phyloP scores from a whole-genome alignment of 768 basidiomycete genomes.

The Asterophora parasitica region DNA sequence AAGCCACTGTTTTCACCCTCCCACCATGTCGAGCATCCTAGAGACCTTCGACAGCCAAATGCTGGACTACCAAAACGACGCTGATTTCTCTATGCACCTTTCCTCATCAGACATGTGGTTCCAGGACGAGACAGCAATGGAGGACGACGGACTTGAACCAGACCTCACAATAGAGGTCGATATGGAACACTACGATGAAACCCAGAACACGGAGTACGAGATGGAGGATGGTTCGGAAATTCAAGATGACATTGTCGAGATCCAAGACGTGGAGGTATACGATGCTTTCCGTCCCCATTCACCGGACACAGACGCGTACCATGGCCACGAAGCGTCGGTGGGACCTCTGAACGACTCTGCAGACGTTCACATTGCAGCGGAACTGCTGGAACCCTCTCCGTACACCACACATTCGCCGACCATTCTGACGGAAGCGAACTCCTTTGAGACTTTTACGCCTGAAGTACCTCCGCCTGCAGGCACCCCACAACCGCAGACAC shows the following conservation, averaged over 20 bases:
- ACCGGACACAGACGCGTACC: constrained; percentile 16
- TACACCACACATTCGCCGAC: not conserved
- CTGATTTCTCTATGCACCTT: constrained; percentile 57
- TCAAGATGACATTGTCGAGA: constrained; percentile 25
- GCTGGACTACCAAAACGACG: constrained; percentile 53
- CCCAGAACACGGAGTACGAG: constrained; percentile 47
- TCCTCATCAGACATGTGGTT: constrained; percentile 48
- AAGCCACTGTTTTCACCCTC: too few relatives aligned
- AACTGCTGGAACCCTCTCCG: constrained; percentile 3
- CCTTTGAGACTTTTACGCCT: not conserved
- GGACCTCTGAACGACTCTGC: constrained; percentile 2
- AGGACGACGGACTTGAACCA: constrained; percentile 40
- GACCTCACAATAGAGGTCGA: constrained; percentile 56
- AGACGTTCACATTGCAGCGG: not conserved
- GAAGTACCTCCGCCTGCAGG: not conserved
- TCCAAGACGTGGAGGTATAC: constrained; percentile 46
- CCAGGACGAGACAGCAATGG: constrained; percentile 53
- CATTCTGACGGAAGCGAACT: not conserved
- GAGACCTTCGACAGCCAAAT: constrained; percentile 61
- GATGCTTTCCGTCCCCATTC: constrained; percentile 34
- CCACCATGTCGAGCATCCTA: constrained; percentile 36
- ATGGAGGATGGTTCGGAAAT: constrained; percentile 43
- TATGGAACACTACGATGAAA: constrained; percentile 53
- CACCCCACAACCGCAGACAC: not conserved
- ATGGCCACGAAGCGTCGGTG: constrained; percentile 9